These are phyloP conservation scores for Venturia oleaginea DNA, from an alignment of 2,329 filamentous ascomycete genomes.

Conservation along the genomic window DNA sequence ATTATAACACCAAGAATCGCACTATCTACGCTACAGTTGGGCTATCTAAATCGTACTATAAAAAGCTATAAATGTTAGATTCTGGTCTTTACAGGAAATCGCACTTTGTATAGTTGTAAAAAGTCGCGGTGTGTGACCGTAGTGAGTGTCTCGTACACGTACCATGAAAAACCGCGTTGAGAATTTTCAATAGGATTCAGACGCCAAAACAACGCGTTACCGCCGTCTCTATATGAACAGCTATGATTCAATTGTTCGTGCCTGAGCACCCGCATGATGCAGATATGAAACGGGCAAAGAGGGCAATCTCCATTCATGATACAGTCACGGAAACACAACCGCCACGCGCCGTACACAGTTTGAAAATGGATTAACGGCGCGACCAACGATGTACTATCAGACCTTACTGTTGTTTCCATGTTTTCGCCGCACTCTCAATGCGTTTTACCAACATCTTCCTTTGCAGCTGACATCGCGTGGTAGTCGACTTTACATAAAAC, in stretches of 20 bases:
- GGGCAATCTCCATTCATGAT: not conserved
- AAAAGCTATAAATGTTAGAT: too few species aligned
- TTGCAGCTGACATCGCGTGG: not conserved
- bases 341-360: not conserved
- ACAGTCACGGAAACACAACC: not conserved
- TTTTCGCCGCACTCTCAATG: not conserved
- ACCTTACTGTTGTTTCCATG: not conserved
- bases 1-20: too few species aligned
- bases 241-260: not conserved
- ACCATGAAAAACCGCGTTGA: not conserved
- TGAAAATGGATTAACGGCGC: not conserved
- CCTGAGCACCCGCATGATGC: not conserved
- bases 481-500: conserved; percentile 1
- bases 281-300: not conserved
- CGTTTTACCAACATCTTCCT: not conserved
- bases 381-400: not conserved
- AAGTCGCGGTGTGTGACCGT: too few species aligned
- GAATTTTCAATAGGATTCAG: not conserved
- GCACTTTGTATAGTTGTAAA: too few species aligned
- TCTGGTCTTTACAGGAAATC: too few species aligned
- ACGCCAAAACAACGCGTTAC: not conserved
- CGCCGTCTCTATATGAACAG: not conserved
- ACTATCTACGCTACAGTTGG: too few species aligned
- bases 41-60: too few species aligned
- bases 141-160: not conserved